A percentile compares a stretch with the other conserved stretches of the same genome.
These are phyloP conservation scores for Triticum timopheevii DNA, from an alignment of 176 grass and related monocot genomes.

Conservation along the genomic window DNA sequence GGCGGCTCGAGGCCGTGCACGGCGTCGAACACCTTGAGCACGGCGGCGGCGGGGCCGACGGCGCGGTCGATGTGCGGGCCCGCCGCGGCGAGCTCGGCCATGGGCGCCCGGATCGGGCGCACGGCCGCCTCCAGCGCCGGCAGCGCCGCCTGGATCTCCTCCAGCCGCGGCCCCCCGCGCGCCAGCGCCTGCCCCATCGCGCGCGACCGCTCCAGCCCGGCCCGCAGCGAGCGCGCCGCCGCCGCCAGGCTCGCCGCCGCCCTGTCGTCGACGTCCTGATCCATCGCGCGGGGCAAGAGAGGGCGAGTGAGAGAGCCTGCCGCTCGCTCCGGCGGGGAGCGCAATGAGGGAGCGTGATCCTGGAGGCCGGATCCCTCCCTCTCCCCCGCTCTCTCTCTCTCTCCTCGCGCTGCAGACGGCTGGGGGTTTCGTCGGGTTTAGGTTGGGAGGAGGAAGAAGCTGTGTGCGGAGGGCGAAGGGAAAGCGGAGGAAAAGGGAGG, in stretches of 20 bases:
- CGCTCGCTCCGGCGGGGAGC: not conserved
- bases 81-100: slow-evolving; percentile 43
- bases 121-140: slow-evolving; percentile 79
- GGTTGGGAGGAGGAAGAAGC: not conserved
- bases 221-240: slow-evolving; percentile 46
- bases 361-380: not conserved
- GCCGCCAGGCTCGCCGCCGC: slow-evolving; percentile 40
- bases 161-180: slow-evolving; percentile 53
- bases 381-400: not conserved
- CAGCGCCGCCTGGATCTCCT: slow-evolving; percentile 76
- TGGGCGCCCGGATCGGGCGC: slow-evolving; percentile 74
- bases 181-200: slow-evolving; percentile 39
- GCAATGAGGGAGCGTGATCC: not conserved
- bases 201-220: slow-evolving; percentile 57
- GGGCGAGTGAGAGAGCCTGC: not conserved
- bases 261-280: slow-evolving; percentile 24
- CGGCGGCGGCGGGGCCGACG: slow-evolving; percentile 72
- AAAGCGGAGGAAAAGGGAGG: not conserved
- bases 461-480: not conserved
- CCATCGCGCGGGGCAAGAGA: not conserved
- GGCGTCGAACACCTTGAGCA: slow-evolving; percentile 99
- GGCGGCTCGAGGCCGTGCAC: slow-evolving; percentile 84
- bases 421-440: not conserved
- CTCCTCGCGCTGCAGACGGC: not conserved
- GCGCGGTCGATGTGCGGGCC: slow-evolving; percentile 87